Base-by-base conservation (phyloP, 2,329 filamentous ascomycete species). In the Pseudogymnoascus sp. region DNA sequence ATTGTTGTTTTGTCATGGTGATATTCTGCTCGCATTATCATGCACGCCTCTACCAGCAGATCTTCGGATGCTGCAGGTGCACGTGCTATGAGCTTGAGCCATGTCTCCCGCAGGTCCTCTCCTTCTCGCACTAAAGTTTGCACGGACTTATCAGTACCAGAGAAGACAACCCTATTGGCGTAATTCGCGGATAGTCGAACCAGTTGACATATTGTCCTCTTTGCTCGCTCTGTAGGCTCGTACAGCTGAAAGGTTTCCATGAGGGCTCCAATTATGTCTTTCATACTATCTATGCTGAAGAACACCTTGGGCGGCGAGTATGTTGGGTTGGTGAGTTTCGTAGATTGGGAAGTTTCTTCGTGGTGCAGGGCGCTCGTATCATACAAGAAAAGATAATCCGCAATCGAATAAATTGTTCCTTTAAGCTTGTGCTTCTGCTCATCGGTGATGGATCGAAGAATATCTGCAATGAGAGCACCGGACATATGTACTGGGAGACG, bases 391-490 rank as follows among this genome's bases (percentile, higher is more conserved):
- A 56, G 50, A 9, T 10, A 56, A 4, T 5, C 7, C 19, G 69
- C 61, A 21, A 72, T 40, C 10, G 29, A 21, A 35, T 23, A 42
- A 37, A 70, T 61, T 26, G 50, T 44, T 29, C 31, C 46, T 26
- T 59, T 21, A 33, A 69, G 64, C 17, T 46, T 21, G 4, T 62
- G n/a, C 5, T 69, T 60, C 38, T 72, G 70, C 35, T 42, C 7
- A 10, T 26, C 17, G 46, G 68, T 66, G 7, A 66, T 50, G 3
- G 67, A 67, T 62, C 56, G 46, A 29, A 72, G 59, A 9, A 72
- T 63, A n/a, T 62, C 62, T 7, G 53, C 53, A 19, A 64, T 61
- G 15, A 73, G 38, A 44, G 19, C 19, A 38, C 56, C 66, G 66
- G 9, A 69, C 59, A 50, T 63, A 62, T 26, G 50, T 33, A 64